Conservation (phyloP, 306 rosid species). For the Cicer yamashitae region DNA sequence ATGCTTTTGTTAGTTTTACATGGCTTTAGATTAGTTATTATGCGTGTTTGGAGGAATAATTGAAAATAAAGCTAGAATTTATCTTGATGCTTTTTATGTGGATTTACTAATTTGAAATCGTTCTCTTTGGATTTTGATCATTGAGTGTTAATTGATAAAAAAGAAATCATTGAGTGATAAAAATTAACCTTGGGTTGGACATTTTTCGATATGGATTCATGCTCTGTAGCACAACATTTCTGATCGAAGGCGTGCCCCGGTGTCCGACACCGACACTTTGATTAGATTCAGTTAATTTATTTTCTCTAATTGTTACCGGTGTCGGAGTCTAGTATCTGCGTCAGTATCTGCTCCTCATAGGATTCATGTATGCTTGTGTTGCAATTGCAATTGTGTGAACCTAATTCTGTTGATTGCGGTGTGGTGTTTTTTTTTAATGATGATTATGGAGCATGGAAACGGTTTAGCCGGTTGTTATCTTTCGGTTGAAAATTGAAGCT, state of each 20-base stretch:
- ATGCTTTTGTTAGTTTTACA: background rate
- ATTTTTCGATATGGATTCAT: background rate
- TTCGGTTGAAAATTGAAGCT: constrained; percentile 27
- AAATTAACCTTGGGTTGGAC: background rate
- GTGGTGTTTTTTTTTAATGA: background rate
- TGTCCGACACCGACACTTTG: no score
- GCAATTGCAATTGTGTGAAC: constrained; percentile 1
- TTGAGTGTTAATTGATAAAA: background rate
- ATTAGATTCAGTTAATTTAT: no score
- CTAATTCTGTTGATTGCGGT: background rate
- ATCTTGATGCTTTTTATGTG: constrained; percentile 2
- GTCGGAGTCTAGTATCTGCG: no score
- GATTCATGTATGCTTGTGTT: background rate
- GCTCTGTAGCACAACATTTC: no score
- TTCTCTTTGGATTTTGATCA: background rate
- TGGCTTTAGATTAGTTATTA: background rate
- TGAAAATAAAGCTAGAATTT: constrained; percentile 11
- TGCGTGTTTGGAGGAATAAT: background rate
- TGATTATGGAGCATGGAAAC: constrained; percentile 26
- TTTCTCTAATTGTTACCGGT: no score
- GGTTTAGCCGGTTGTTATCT: background rate
- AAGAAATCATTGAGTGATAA: background rate
- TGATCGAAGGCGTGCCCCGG: no score
- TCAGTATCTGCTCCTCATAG: no score
- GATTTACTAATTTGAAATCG: background rate